Percentiles rank a stretch among this genome's conserved stretches.
phyloP scores from a whole-genome alignment of 768 basidiomycete genomes.

The Boletus bicolor region DNA sequence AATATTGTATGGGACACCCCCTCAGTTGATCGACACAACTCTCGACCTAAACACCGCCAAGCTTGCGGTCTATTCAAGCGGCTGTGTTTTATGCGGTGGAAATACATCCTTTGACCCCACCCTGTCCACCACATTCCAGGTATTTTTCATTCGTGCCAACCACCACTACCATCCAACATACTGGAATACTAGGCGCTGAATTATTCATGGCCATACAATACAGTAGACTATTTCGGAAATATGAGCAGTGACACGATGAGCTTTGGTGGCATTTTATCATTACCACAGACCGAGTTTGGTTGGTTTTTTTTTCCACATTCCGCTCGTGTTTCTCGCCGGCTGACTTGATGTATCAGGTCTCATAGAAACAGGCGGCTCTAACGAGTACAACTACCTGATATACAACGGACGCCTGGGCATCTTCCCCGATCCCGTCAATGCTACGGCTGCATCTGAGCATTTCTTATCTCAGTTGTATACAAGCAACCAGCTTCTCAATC shows the following conservation, averaged over 20 bases:
- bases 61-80: conserved; percentile 19
- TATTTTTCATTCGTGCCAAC: not conserved
- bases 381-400: conserved; percentile 15
- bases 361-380: conserved; percentile 16
- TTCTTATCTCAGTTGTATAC: conserved; percentile 14
- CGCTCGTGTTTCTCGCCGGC: not conserved
- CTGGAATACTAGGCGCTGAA: conserved; percentile 1
- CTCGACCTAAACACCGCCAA: conserved; percentile 19
- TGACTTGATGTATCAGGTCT: conserved; percentile 2
- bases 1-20: conserved; percentile 16
- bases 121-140: conserved; percentile 17
- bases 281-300: conserved; percentile 16
- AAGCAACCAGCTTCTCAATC: conserved; percentile 18
- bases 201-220: conserved; percentile 14
- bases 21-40: conserved; percentile 15
- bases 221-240: conserved; percentile 8
- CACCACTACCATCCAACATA: not conserved
- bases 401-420: conserved; percentile 22
- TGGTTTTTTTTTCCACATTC: not conserved
- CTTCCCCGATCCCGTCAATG: conserved; percentile 21
- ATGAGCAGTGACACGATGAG: conserved; percentile 14
- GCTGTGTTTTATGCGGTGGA: conserved; percentile 22
- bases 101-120: conserved; percentile 14
- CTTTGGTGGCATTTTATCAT: conserved; percentile 14
- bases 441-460: conserved; percentile 17